Base-by-base conservation (phyloP, 345 rosid species). In the Viola odorata region DNA sequence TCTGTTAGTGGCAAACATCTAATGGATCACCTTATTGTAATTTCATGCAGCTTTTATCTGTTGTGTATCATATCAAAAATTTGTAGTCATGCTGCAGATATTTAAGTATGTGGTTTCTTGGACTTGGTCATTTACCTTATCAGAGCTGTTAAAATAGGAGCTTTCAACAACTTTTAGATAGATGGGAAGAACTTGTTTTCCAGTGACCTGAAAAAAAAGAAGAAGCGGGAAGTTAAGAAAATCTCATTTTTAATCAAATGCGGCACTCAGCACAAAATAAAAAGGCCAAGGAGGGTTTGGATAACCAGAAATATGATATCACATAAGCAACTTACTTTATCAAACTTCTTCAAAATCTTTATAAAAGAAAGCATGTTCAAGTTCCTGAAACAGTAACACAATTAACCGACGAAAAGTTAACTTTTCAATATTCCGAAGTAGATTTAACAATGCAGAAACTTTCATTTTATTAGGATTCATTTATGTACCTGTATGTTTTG, bases 281-380 rank as follows among this genome's bases (percentile, higher is more conserved):
- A 60, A 50, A 37, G 45, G 13, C 48, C 37, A 49, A 54, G 40
- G n/a, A 54, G 36, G 23, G 45, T 51, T 4, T 17, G 12, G 60
- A 47, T 36, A 37, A 12, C 1, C 10, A 1, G n/a, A 42, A 49
- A 50, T n/a, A 17, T 41, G 14, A 23, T 41, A 5, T 41, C 52
- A 14, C 16, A 44, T 48, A 9, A 11, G 11, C 53, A 0, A 63
- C 75, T 76, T 74, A 88, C 99, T 78, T 91, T 95, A 68, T 91
- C 94, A 53, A 95, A 91, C 66, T 95, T 95, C 82, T 86, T 95
- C 80, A 95, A 73, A 67, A 95, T 95, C 80, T 95, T 95, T 42
- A 88, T 78, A 58, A 91, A 95, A 78, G 99, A 98, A 66, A 95
- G 85, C 90, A 86, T 71, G 83, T 95, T 95, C 82, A 95, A 82